phyloP scores from a whole-genome alignment of 805 yeast species.

The Ogataea kodamae region DNA sequence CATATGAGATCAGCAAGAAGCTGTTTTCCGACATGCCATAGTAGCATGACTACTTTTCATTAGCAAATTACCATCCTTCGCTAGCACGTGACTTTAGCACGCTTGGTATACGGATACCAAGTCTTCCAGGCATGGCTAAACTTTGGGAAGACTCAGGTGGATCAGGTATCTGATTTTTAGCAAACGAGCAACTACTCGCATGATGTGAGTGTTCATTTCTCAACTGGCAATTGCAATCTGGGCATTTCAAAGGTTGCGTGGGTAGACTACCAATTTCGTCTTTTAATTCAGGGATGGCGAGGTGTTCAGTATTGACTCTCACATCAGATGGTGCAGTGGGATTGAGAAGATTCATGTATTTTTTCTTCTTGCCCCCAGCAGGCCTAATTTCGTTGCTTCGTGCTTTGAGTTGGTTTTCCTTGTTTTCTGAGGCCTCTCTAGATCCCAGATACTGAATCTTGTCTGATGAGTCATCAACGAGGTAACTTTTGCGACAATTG shows the following conservation, averaged over 20 bases:
- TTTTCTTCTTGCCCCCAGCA: slow-evolving; percentile 15
- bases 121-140: slow-evolving; percentile 25
- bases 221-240: slow-evolving; percentile 17
- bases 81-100: slow-evolving; percentile 22
- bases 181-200: slow-evolving; percentile 14
- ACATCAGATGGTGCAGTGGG: slow-evolving; percentile 15
- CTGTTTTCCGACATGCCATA: slow-evolving; percentile 34
- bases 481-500: slow-evolving; percentile 20
- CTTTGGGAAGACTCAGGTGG: slow-evolving; percentile 26
- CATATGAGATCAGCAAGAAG: slow-evolving; percentile 84
- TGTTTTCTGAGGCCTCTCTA: slow-evolving; percentile 19
- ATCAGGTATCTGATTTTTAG: slow-evolving; percentile 11
- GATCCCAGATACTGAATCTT: slow-evolving; percentile 19
- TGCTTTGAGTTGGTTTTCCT: slow-evolving; percentile 17
- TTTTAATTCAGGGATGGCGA: slow-evolving; percentile 7
- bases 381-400: slow-evolving; percentile 11
- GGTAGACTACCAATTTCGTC: slow-evolving; percentile 8
- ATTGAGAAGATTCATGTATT: slow-evolving; percentile 15
- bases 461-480: slow-evolving; percentile 17
- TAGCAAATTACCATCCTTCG: slow-evolving; percentile 16
- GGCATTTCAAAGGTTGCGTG: slow-evolving; percentile 14
- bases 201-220: slow-evolving; percentile 19
- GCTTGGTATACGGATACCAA: slow-evolving; percentile 27
- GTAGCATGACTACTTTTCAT: neutral
- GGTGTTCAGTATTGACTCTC: slow-evolving; percentile 10